Evolutionary conservation across 306 rosid genomes (phyloP), one percentile per base, ranked within the genome.

Genomic region (Biancaea sappan): DNA sequence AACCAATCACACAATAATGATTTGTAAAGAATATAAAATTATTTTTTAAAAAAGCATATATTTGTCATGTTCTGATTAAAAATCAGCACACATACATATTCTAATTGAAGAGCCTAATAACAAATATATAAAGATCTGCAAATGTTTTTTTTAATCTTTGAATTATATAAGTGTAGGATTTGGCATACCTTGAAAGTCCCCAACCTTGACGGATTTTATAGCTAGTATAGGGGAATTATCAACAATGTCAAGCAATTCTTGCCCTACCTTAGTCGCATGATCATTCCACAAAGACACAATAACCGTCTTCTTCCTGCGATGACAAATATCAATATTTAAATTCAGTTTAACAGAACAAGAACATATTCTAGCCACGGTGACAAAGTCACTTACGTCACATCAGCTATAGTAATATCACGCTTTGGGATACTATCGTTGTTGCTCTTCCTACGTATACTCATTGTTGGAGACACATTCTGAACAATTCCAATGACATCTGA

Each of bases 341-440:
- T 11, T 57, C 26, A 74, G 2, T n/a, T 50, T n/a, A 56, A 44
- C 13, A 15, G 41, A 44, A 38, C 29, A 5, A 15, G 1, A 34
- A 29, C 16, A 25, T 48, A 25, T 22, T 3, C 24, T 6, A 37
- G 28, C 5, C 25, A 52, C 3, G 9, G 21, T 28, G 3, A 53
- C 40, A 47, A 10, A 35, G 59, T 37, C 5, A 75, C 88, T 57
- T 53, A 94, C 98, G 90, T 79, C 48, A 85, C 97, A 87, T 94
- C 98, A 64, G 94, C 94, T 87, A 94, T 90, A 25, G 93, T 91
- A 53, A 94, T 86, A 73, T 94, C 98, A 77, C 98, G 96, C 84
- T 91, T 94, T 8, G 97, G 90, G 71, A 92, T 68, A 35, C 13
- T 84, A 77, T 91, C 98, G 67, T 94, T 91, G 83, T 88, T 58